A percentile compares a stretch with the other conserved stretches of the same genome.
phyloP scores from a whole-genome alignment of 176 grass and related monocot species.

The Oropetium thomaeum region DNA sequence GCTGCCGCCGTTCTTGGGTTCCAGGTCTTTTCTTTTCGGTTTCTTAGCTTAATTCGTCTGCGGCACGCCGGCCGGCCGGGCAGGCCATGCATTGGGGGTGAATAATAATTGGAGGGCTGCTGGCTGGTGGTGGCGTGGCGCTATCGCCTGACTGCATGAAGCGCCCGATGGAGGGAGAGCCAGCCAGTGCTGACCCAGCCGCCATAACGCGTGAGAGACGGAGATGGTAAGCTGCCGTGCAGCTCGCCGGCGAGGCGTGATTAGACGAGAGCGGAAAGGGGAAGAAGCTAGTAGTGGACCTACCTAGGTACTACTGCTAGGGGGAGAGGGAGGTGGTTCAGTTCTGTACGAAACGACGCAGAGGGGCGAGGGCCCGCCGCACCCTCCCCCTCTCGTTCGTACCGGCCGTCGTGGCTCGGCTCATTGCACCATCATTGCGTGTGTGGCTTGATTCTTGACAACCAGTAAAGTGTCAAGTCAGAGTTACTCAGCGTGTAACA shows the following conservation, averaged over 20 bases:
- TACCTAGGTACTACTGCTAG: not conserved
- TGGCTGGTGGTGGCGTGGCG: too few relatives aligned
- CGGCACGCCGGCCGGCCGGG: too few relatives aligned
- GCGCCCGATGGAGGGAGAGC: too few relatives aligned
- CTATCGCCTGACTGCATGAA: too few relatives aligned
- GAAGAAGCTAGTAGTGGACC: not conserved
- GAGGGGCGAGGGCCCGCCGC: slow-evolving; percentile 8
- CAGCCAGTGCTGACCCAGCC: not conserved
- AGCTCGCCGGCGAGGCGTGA: not conserved
- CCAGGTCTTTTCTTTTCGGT: not conserved
- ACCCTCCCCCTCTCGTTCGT: slow-evolving; percentile 36
- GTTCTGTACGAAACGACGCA: slow-evolving; percentile 22
- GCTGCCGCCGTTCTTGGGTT: slow-evolving; percentile 8
- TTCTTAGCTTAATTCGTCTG: not conserved
- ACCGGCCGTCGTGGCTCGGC: slow-evolving; percentile 15
- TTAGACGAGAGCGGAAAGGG: slow-evolving; percentile 18
- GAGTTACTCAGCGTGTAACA: not conserved
- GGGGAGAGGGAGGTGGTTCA: not conserved
- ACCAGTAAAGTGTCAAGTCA: not conserved
- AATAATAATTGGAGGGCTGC: not conserved
- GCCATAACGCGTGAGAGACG: not conserved
- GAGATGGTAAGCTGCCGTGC: slow-evolving; percentile 1
- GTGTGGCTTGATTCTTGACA: not conserved
- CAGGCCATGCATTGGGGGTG: not conserved
- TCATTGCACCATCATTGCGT: slow-evolving; percentile 43